Conservation (phyloP, 305 asterid species). For the Fraxinus sp. region DNA sequence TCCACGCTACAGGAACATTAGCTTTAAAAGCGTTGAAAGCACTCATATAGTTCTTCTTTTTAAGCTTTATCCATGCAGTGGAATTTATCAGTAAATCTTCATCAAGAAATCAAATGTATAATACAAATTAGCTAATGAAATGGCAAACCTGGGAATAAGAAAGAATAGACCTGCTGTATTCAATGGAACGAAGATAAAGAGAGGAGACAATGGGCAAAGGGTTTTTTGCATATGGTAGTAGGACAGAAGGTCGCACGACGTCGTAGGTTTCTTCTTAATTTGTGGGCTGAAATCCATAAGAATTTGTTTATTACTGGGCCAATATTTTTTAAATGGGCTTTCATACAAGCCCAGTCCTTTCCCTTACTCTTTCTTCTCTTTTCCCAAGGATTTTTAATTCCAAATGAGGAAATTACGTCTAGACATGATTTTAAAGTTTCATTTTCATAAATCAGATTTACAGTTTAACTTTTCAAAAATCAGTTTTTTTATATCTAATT, state of each 20-base stretch:
- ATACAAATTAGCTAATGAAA: not conserved
- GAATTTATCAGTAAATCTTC: not conserved
- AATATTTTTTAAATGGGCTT: no score
- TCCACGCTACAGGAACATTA: conserved; percentile 80
- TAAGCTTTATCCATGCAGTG: conserved; percentile 20
- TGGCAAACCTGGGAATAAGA: not conserved
- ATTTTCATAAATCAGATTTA: no score
- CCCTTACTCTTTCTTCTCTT: not conserved
- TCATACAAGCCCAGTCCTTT: no score
- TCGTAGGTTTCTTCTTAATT: no score
- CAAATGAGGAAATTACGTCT: no score
- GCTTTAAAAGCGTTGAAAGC: conserved; percentile 85
- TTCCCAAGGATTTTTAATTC: not conserved
- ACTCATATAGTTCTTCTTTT: conserved; percentile 49
- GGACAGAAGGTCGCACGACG: no score
- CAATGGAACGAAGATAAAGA: not conserved
- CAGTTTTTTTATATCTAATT: no score
- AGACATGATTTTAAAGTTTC: no score
- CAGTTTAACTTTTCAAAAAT: no score
- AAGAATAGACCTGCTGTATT: not conserved
- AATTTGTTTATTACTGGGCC: no score
- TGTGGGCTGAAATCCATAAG: no score
- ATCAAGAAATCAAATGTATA: not conserved
- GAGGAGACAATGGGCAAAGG: not conserved
- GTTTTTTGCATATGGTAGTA: not conserved